Percentiles rank a stretch among this genome's conserved stretches.
Conservation (phyloP, 2,329 filamentous ascomycete species). For the Macrophomina phaseolina region DNA sequence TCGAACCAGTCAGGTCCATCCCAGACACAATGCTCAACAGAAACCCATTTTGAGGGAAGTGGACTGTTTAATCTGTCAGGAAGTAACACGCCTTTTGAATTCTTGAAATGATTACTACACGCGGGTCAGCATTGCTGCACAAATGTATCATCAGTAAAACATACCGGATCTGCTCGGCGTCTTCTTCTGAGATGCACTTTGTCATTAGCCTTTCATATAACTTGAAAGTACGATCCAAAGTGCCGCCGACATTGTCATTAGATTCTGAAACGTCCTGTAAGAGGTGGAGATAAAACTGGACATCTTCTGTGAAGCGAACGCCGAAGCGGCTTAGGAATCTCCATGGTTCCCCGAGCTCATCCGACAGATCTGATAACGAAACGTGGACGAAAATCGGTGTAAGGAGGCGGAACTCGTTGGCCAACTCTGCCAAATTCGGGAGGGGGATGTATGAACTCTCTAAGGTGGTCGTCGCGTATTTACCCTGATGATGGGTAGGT, state of each 20-base stretch:
- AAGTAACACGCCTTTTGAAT: no score
- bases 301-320: not conserved
- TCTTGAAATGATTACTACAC: not conserved
- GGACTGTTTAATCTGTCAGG: not conserved
- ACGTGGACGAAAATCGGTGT: not conserved
- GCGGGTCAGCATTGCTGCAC: not conserved
- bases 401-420: not conserved
- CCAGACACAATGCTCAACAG: not conserved
- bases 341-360: not conserved
- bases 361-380: not conserved
- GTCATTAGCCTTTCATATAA: not conserved
- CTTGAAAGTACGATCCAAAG: not conserved
- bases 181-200: not conserved
- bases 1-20: constrained; percentile 2
- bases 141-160: not conserved
- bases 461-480: no score
- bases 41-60: not conserved
- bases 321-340: not conserved
- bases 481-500: not conserved
- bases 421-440: not conserved
- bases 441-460: no score
- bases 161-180: not conserved
- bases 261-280: no score
- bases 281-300: not conserved
- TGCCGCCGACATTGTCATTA: no score